Evolutionary conservation across 192 early-diverging fungal genomes (phyloP).

Genomic region (Lunasporangiospora selenospora): DNA sequence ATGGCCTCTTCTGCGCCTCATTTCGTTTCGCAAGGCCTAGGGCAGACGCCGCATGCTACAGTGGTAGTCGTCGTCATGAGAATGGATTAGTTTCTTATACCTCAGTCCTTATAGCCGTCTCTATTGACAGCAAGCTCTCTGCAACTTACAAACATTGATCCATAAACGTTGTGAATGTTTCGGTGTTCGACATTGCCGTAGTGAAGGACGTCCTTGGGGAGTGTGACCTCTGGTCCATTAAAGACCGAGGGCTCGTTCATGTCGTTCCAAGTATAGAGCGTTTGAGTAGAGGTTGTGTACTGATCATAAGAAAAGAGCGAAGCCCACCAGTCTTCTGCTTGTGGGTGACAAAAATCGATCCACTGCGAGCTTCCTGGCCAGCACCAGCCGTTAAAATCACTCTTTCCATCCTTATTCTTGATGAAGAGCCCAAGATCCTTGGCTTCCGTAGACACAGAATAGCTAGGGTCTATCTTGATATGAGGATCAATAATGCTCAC

Average conservation of each 20-base stretch:
- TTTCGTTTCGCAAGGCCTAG: constrained; percentile 72
- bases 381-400: constrained; percentile 91
- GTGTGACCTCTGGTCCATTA: constrained; percentile 92
- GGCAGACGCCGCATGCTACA: constrained; percentile 77
- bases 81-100: background rate
- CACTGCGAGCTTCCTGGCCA: constrained; percentile 94
- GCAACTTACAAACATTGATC: constrained; percentile 66
- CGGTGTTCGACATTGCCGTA: constrained; percentile 86
- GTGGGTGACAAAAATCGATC: constrained; percentile 83
- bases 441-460: constrained; percentile 79
- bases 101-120: too few species aligned
- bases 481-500: constrained; percentile 97
- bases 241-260: constrained; percentile 98
- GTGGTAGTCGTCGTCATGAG: background rate
- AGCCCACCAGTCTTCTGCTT: constrained; percentile 75
- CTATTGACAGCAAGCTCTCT: too few species aligned
- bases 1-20: constrained; percentile 68
- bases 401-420: constrained; percentile 67
- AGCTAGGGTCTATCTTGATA: constrained; percentile 81
- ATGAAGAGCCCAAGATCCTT: constrained; percentile 73
- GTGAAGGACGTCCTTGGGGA: constrained; percentile 90
- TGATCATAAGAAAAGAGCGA: constrained; percentile 72
- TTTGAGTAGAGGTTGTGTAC: constrained; percentile 78
- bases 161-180: constrained; percentile 90
- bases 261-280: constrained; percentile 93